Percentiles rank a stretch among this genome's conserved stretches.
phyloP scores from a whole-genome alignment of 2,329 filamentous ascomycete species.

The Corniculantispora saksenae region DNA sequence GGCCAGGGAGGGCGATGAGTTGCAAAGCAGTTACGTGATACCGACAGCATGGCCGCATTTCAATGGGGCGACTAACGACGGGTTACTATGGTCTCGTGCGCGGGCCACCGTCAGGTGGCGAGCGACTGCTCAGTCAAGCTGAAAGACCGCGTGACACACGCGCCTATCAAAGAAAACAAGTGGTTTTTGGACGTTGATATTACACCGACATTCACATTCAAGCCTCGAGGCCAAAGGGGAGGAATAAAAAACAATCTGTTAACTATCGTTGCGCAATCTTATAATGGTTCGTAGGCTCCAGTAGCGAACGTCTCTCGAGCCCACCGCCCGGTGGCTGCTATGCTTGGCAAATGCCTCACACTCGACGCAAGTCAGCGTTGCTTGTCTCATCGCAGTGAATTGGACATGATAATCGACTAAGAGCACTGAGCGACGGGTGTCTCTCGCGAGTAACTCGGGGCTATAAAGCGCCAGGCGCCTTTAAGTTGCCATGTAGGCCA shows the following conservation, averaged over 20 bases:
- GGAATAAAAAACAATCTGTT: conserved; percentile 10
- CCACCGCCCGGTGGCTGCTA: not conserved
- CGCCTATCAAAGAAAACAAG: not conserved
- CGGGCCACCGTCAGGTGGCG: not conserved
- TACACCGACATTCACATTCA: not conserved
- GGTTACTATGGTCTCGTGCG: not conserved
- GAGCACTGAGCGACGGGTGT: not conserved
- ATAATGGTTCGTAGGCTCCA: conserved; percentile 1
- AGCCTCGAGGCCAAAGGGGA: not conserved
- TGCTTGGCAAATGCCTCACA: not conserved
- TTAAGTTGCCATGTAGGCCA: too few species aligned
- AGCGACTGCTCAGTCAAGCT: not conserved
- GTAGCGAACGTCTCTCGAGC: not conserved
- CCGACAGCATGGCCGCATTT: too few species aligned
- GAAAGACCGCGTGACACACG: not conserved
- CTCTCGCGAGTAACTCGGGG: too few species aligned
- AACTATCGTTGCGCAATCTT: conserved; percentile 15
- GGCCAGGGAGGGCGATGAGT: too few species aligned
- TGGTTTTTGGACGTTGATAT: not conserved
- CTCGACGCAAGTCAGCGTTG: too few species aligned
- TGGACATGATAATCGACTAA: not conserved
- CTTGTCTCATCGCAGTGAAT: too few species aligned
- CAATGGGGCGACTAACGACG: too few species aligned
- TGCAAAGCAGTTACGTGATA: too few species aligned
- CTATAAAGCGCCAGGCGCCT: too few species aligned